These are phyloP conservation scores for Smittium culicis DNA, from an alignment of 371 early-diverging fungal species.

Conservation along the genomic window DNA sequence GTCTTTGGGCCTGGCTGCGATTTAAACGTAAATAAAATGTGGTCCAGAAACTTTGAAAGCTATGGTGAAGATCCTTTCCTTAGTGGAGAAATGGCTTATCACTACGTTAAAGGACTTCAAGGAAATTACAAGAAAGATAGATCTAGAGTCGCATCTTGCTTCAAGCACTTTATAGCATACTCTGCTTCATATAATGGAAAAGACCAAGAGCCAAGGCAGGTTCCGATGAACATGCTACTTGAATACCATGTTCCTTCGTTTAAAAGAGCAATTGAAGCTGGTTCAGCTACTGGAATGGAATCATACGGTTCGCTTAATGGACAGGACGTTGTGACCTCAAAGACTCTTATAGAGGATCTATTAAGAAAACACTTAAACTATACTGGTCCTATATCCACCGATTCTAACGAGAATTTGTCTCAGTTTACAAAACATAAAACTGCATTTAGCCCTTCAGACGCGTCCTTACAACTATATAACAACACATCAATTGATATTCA, in stretches of 20 bases:
- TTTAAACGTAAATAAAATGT: conserved; percentile 46
- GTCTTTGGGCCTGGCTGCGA: conserved; percentile 52
- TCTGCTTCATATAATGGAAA: conserved; percentile 36
- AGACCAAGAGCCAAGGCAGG: conserved; percentile 44
- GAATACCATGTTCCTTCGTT: conserved; percentile 50
- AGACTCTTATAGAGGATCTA: conserved; percentile 37
- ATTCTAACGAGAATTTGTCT: conserved; percentile 45
- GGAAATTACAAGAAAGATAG: conserved; percentile 44
- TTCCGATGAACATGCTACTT: conserved; percentile 42
- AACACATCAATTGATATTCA: conserved; percentile 47
- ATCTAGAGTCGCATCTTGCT: conserved; percentile 37
- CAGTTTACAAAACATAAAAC: conserved; percentile 37
- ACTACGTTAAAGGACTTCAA: conserved; percentile 43
- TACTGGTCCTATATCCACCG: conserved; percentile 47
- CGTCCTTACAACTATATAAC: conserved; percentile 22
- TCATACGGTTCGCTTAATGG: conserved; percentile 50
- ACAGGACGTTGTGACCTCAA: conserved; percentile 41
- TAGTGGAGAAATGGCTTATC: conserved; percentile 37
- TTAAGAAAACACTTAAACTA: conserved; percentile 42
- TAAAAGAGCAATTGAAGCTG: conserved; percentile 45
- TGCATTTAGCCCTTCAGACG: conserved; percentile 33
- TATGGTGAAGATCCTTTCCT: conserved; percentile 46
- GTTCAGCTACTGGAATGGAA: conserved; percentile 53
- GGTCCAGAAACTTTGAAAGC: conserved; percentile 50
- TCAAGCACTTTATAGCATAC: conserved; percentile 44